These are phyloP conservation scores for Boletus reticuloceps DNA, from an alignment of 768 basidiomycete species.

Conservation along the genomic window DNA sequence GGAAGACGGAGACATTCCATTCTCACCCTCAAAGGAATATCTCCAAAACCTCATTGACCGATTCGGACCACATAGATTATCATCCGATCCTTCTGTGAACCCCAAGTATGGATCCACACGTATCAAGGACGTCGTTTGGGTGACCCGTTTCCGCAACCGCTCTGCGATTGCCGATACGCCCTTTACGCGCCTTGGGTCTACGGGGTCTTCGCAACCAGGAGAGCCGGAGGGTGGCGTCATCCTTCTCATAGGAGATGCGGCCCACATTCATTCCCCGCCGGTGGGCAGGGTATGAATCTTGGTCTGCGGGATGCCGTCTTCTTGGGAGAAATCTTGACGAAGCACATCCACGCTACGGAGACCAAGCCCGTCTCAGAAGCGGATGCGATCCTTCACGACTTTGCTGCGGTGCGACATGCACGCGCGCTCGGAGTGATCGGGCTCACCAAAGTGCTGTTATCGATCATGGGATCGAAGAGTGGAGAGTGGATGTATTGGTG, in stretches of 20 bases:
- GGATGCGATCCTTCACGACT: slow-evolving; percentile 37
- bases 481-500: slow-evolving; percentile 18
- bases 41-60: slow-evolving; percentile 44
- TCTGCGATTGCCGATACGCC: slow-evolving; percentile 42
- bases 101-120: slow-evolving; percentile 25
- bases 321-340: slow-evolving; percentile 40
- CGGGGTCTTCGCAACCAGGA: background rate
- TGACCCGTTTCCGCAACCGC: slow-evolving; percentile 46
- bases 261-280: slow-evolving; percentile 54
- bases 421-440: slow-evolving; percentile 42
- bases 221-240: slow-evolving; percentile 15
- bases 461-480: slow-evolving; percentile 19
- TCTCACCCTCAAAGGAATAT: slow-evolving; percentile 39
- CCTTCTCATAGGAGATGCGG: slow-evolving; percentile 45
- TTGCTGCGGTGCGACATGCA: slow-evolving; percentile 35
- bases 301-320: slow-evolving; percentile 51
- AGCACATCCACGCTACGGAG: slow-evolving; percentile 30
- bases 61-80: slow-evolving; percentile 37
- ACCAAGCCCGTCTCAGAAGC: slow-evolving; percentile 10
- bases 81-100: slow-evolving; percentile 37
- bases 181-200: slow-evolving; percentile 31
- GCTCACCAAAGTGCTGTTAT: slow-evolving; percentile 37
- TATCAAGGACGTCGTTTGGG: slow-evolving; percentile 44
- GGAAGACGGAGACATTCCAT: slow-evolving; percentile 36
- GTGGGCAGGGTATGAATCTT: slow-evolving; percentile 61